Evolutionary conservation across 495 filamentous ascomycete species (phyloP).

Genomic region (Cercophora samala): DNA sequence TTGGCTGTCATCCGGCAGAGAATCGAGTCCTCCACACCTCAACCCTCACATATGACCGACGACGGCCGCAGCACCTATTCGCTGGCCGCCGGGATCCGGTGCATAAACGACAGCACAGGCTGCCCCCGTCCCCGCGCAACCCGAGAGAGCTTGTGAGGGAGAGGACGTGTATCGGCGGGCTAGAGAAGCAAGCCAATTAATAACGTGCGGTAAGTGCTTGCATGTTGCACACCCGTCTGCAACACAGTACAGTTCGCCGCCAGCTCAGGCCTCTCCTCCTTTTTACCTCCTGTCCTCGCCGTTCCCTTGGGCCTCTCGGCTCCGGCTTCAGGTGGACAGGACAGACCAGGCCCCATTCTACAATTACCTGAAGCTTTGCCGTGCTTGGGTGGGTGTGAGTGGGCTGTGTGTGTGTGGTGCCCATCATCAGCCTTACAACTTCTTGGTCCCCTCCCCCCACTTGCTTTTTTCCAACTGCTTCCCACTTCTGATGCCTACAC

Average conservation of each 20-base stretch:
- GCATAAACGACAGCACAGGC: conserved; percentile 21
- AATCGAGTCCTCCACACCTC: too few relatives aligned
- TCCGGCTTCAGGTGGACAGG: conserved; percentile 3
- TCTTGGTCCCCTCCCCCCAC: conserved; percentile 19
- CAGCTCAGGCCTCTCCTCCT: conserved; percentile 9
- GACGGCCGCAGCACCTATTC: conserved; percentile 14
- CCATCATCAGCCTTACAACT: conserved; percentile 36
- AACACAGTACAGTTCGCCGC: conserved; percentile 7
- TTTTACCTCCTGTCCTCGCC: conserved; percentile 8
- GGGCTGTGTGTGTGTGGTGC: not conserved
- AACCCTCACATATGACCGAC: conserved; percentile 19
- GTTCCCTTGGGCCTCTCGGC: conserved; percentile 8
- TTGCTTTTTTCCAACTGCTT: conserved; percentile 22
- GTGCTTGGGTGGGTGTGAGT: not conserved
- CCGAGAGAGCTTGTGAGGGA: conserved; percentile 11
- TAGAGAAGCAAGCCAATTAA: conserved; percentile 20
- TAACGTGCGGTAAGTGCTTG: conserved; percentile 28
- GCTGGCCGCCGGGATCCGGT: conserved; percentile 19
- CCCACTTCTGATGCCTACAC: conserved; percentile 8
- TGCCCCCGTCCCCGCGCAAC: conserved; percentile 18
- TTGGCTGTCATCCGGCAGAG: too few relatives aligned
- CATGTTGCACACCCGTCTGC: conserved; percentile 19
- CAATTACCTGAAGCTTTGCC: not conserved
- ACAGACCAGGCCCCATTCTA: too few relatives aligned
- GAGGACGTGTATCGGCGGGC: conserved; percentile 10